These are phyloP conservation scores for Coemansia sp. DNA, from an alignment of 192 early-diverging fungal genomes.

Conservation along the genomic window DNA sequence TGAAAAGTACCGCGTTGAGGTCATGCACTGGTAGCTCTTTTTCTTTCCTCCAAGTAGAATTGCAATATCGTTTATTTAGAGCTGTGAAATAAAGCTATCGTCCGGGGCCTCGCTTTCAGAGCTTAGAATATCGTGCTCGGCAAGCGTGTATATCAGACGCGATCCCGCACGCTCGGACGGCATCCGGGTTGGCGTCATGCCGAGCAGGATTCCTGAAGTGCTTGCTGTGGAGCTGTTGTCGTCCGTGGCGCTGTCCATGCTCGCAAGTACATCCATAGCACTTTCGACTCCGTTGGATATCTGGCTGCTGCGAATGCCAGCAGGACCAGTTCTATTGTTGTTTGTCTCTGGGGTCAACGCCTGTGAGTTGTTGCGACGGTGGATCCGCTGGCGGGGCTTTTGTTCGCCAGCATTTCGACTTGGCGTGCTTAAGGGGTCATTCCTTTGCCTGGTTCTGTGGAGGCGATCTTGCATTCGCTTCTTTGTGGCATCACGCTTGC, in stretches of 20 bases:
- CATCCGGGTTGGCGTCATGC: constrained; percentile 6
- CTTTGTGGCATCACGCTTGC: constrained; percentile 50
- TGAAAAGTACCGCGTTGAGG: constrained; percentile 54
- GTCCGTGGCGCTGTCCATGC: constrained; percentile 48
- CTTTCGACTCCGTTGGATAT: neutral
- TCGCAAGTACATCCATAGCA: constrained; percentile 10
- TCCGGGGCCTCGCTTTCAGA: constrained; percentile 38
- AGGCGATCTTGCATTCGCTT: constrained; percentile 46
- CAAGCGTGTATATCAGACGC: constrained; percentile 29
- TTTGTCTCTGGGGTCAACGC: neutral
- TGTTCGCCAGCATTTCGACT: constrained; percentile 33
- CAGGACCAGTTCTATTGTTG: neutral
- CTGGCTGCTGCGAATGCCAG: neutral
- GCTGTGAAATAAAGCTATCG: constrained; percentile 4
- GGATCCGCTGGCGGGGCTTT: constrained; percentile 18
- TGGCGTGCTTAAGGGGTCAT: constrained; percentile 22
- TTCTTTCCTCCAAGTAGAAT: neutral
- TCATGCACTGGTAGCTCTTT: constrained; percentile 46
- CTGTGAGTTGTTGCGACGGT: neutral
- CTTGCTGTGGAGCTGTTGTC: constrained; percentile 46
- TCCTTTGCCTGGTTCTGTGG: constrained; percentile 30
- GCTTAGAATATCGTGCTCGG: constrained; percentile 30
- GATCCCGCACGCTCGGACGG: constrained; percentile 28
- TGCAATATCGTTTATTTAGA: neutral
- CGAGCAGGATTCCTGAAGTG: constrained; percentile 26